phyloP scores from a whole-genome alignment of 495 filamentous ascomycete species.

The Penicillium arizonense region DNA sequence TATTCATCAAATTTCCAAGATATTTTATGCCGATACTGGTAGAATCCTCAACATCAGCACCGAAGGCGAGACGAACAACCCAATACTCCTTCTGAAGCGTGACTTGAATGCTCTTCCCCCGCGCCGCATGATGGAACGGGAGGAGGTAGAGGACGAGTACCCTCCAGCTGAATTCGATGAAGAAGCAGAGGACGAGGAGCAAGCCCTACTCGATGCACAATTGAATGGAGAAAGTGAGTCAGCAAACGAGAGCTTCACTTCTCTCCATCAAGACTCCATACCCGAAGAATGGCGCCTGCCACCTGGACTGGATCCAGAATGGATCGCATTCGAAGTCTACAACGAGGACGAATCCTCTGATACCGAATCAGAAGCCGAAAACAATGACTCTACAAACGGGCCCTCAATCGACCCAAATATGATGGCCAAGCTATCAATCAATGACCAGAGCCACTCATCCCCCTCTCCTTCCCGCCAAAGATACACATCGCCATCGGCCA shows the following conservation, averaged over 20 bases:
- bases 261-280: conserved; percentile 34
- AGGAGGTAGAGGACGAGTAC: conserved; percentile 33
- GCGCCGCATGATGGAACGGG: conserved; percentile 60
- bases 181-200: conserved; percentile 46
- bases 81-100: conserved; percentile 83
- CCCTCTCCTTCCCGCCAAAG: conserved; percentile 18
- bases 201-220: conserved; percentile 69
- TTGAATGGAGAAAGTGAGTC: conserved; percentile 49
- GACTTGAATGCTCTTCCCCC: conserved; percentile 74
- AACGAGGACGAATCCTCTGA: conserved; percentile 61
- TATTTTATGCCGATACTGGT: conserved; percentile 96
- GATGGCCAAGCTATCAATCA: conserved; percentile 41
- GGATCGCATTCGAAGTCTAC: conserved; percentile 92
- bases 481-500: conserved; percentile 36
- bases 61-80: conserved; percentile 76
- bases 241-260: conserved; percentile 16
- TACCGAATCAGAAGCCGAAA: conserved; percentile 55
- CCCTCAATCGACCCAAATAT: conserved; percentile 37
- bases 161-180: conserved; percentile 17
- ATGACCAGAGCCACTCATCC: conserved; percentile 20
- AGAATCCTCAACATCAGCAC: conserved; percentile 87
- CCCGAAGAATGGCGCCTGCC: conserved; percentile 65
- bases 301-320: conserved; percentile 82
- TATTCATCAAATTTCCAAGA: conserved; percentile 88
- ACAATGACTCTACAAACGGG: conserved; percentile 16